Evolutionary conservation across 371 early-diverging fungal species (phyloP).

Genomic region (Funneliformis caledonium): DNA sequence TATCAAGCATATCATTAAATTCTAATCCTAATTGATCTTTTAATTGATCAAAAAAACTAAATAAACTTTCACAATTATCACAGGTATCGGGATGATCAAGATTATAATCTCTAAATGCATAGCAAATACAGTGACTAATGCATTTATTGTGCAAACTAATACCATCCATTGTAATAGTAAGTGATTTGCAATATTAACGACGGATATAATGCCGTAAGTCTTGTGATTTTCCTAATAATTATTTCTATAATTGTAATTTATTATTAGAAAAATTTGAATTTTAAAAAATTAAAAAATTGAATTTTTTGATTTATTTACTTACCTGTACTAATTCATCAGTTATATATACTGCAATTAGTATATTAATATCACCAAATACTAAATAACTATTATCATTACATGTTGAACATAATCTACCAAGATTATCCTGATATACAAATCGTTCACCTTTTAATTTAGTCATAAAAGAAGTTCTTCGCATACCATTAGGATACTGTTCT

Average conservation of each 20-base stretch:
- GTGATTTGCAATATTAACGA: no score
- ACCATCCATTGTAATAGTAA: neutral
- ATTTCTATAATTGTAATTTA: no score
- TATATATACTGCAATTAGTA: neutral
- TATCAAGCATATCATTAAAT: no score
- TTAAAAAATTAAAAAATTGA: no score
- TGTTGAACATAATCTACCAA: conserved; percentile 4
- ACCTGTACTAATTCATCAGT: neutral
- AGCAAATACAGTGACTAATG: conserved; percentile 3
- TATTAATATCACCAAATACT: conserved; percentile 7
- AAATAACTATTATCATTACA: conserved; percentile 13
- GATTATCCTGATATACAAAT: conserved; percentile 1
- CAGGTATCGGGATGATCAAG: no score
- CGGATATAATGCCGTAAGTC: neutral
- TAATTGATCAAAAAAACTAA: conserved; percentile 7
- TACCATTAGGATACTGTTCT: conserved; percentile 18
- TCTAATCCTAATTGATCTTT: neutral
- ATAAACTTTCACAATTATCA: no score
- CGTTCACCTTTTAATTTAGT: neutral
- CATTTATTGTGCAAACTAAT: neutral
- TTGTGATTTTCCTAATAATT: conserved; percentile 26
- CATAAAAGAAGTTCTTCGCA: conserved; percentile 12
- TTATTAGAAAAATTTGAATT: no score
- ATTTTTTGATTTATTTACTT: no score
- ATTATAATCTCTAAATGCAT: no score